Evolutionary conservation across 108 stramenopile species (phyloP).

Genomic region (Stephanodiscus minutulus): DNA sequence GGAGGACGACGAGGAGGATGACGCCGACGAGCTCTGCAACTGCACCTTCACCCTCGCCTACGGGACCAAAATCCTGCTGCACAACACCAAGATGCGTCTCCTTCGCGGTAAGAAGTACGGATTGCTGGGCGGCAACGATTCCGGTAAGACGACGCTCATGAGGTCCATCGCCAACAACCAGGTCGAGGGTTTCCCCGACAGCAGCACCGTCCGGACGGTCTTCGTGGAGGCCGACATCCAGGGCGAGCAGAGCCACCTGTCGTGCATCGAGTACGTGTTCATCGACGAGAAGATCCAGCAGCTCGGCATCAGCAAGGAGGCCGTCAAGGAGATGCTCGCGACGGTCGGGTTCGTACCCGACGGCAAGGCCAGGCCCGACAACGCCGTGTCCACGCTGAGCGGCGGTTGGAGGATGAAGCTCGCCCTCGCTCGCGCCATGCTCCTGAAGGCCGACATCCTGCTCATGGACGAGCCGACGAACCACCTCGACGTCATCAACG

Average conservation of each 20-base stretch:
- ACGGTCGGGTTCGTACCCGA: slow-evolving; percentile 97
- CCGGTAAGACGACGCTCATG: slow-evolving; percentile 99
- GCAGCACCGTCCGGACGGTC: slow-evolving; percentile 93
- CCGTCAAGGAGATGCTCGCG: slow-evolving; percentile 87
- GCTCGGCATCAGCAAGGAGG: slow-evolving; percentile 74
- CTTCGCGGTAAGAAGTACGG: slow-evolving; percentile 98
- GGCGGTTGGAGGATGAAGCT: slow-evolving; percentile 99
- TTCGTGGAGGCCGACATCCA: slow-evolving; percentile 99
- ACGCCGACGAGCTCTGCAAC: slow-evolving; percentile 99
- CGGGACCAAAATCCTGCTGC: slow-evolving; percentile 99
- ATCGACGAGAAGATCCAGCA: slow-evolving; percentile 88
- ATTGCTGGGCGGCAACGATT: slow-evolving; percentile 97
- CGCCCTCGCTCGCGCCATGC: slow-evolving; percentile 98
- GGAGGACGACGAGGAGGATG: slow-evolving; percentile 96
- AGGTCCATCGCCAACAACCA: slow-evolving; percentile 99
- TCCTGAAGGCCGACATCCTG: slow-evolving; percentile 98
- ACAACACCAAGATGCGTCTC: slow-evolving; percentile 99
- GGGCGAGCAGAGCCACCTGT: slow-evolving; percentile 96
- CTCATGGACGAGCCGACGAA: slow-evolving; percentile 99
- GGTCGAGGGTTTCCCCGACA: slow-evolving; percentile 99
- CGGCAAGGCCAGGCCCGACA: slow-evolving; percentile 96
- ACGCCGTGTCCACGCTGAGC: slow-evolving; percentile 96
- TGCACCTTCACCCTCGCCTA: slow-evolving; percentile 99
- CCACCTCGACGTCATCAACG: slow-evolving; percentile 99
- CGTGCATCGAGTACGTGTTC: slow-evolving; percentile 96